Evolutionary conservation across 176 grass and related monocot genomes (phyloP), one percentile per base, ranked within the genome.

Genomic region (Dendrocalamus sinicus): DNA sequence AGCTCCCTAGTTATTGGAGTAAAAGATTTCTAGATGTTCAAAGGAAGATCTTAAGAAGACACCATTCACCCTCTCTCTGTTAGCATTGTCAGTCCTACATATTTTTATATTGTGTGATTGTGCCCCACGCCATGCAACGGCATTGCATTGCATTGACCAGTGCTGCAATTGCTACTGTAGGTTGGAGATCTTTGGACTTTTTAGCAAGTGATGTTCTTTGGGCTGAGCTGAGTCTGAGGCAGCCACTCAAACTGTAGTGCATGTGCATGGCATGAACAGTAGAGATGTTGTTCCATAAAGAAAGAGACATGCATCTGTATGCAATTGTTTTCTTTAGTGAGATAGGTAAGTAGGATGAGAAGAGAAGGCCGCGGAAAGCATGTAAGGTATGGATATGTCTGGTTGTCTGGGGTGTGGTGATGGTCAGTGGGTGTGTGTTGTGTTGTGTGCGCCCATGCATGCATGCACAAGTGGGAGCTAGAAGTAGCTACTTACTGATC

Each of bases 371-470:
- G 86, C 79, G 52, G 73, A 41, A 64, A 54, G 73, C 74, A 22
- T 65, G 55, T 55, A 77, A 20, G 67, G 81, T 23, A 72, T 24
- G 45, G 78, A 55, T 60, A 73, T 80, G 45, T 53, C 76, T 43
- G 39, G 13, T 22, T 22, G 37, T 20, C 23, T 14, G 40, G 32
- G 22, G 28, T 26, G 46, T 15, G 55, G 61, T 37, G 45, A 20
- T 24, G 55, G 54, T 8, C 63, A 72, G 78, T 67, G 86, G 53
- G 40, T 28, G 24, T 19, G 28, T 61, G 65, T 2, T 8, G 72
- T 20, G 69, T 60, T 7, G 82, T 76, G 71, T 35, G 83, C 20
- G 16, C 61, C 70, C 83, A 85, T 86, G 83, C 73, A 46, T 30
- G 20, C 80, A 76, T 53, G 68, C 55, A 65, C 4, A 28, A 15